Base-by-base conservation (phyloP, 331 rosid genomes). In the Stylosanthes scabra region DNA sequence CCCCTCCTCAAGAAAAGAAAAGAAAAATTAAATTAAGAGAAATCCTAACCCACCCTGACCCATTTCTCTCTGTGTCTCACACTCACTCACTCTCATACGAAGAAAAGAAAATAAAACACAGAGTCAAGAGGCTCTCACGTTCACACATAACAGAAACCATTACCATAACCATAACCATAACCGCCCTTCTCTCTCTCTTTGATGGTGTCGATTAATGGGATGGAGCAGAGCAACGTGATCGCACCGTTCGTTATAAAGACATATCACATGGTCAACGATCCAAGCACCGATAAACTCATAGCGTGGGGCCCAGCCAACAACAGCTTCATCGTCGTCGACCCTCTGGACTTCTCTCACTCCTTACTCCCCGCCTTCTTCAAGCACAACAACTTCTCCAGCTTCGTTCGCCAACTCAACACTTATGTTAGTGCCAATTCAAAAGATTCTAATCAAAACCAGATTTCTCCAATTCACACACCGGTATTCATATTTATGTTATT, bases 381-480 rank as follows among this genome's bases (percentile, higher is more conserved):
- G 74, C 98, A 93, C 80, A 93, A 89, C 86, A 93, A 93, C 34
- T 93, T 93, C 84, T 91, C 97, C 63, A 91, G 97, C 85, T 91
- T 93, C 66, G 89, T 93, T 57, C 96, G 98, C 8, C 98, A 93
- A 78, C 98, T 93, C 88, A 93, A 93, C 63, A 93, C 98, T 10
- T 93, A 93, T 60, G 98, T 93, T 31, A 71, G 91, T 16, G 14
- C 3, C 4, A 44, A 28, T 29, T 34, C 29, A 0, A n/a, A n/a
- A n/a, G n/a, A n/a, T n/a, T n/a, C n/a, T n/a, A n/a, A n/a, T n/a
- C n/a, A n/a, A 20, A 20, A 20, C 25, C 25, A 20, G 25, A 20
- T 20, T 20, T 20, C 1, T 20, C 2, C 4, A 42, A 27, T 28
- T 34, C 29, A 0, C 11, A 37, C n/a, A n/a, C n/a, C n/a, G n/a